Conservation (phyloP, 495 filamentous ascomycete species). For the Penicillium flavigenum region DNA sequence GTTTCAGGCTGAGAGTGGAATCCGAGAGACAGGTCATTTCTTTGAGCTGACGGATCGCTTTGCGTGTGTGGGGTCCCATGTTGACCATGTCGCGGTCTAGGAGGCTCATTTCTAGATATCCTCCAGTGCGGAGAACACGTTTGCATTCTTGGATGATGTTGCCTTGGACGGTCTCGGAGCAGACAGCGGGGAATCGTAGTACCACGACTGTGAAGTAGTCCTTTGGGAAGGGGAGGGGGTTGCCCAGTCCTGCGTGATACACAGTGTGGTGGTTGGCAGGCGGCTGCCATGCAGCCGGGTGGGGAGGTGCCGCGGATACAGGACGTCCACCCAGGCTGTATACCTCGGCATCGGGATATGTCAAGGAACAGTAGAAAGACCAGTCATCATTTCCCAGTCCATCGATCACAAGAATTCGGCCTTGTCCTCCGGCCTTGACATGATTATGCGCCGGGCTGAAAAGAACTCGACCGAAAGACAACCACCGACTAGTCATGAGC, state of each 20-base stretch:
- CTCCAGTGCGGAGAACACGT: slow-evolving; percentile 84
- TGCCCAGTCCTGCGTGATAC: slow-evolving; percentile 62
- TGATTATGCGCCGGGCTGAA: slow-evolving; percentile 90
- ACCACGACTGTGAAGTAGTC: slow-evolving; percentile 85
- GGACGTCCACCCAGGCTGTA: slow-evolving; percentile 62
- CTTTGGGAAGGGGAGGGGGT: slow-evolving; percentile 81
- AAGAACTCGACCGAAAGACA: slow-evolving; percentile 91
- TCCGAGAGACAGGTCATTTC: slow-evolving; percentile 66
- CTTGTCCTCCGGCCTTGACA: slow-evolving; percentile 59
- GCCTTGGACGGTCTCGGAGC: slow-evolving; percentile 69
- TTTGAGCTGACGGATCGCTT: slow-evolving; percentile 75
- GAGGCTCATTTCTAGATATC: slow-evolving; percentile 83
- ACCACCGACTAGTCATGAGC: slow-evolving; percentile 77
- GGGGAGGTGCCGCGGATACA: slow-evolving; percentile 33
- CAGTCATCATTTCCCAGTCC: slow-evolving; percentile 91
- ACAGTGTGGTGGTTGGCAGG: slow-evolving; percentile 86
- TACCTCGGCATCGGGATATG: slow-evolving; percentile 80
- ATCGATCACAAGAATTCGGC: slow-evolving; percentile 81
- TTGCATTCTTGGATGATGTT: slow-evolving; percentile 85
- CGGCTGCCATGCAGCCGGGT: slow-evolving; percentile 52
- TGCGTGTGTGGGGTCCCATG: slow-evolving; percentile 74
- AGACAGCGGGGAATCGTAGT: slow-evolving; percentile 80
- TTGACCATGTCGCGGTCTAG: slow-evolving; percentile 85
- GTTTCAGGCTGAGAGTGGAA: slow-evolving; percentile 64
- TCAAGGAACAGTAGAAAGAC: slow-evolving; percentile 95